These are phyloP conservation scores for Yarrowia sp. DNA, from an alignment of 805 yeast species.

Conservation along the genomic window DNA sequence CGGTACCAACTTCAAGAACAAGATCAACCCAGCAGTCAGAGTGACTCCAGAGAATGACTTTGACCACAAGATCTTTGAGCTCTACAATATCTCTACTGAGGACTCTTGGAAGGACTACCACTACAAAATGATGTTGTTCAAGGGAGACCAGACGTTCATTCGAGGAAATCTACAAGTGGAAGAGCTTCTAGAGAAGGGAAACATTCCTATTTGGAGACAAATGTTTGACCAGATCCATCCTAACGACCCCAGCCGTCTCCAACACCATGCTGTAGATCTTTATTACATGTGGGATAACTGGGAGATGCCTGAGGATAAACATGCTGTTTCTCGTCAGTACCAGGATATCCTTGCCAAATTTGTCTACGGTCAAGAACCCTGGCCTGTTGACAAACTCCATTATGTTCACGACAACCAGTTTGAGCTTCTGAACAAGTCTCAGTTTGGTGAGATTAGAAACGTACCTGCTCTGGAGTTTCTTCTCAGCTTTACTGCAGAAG, in stretches of 20 bases:
- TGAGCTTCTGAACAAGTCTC: background rate
- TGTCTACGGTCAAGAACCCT: background rate
- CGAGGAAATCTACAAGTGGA: background rate
- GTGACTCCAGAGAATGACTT: constrained; percentile 8
- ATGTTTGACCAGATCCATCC: constrained; percentile 5
- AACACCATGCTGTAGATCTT: constrained; percentile 2
- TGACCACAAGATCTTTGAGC: background rate
- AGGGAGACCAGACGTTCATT: background rate
- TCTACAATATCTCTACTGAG: background rate
- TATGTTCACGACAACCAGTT: background rate
- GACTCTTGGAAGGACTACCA: constrained; percentile 2
- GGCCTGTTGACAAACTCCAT: constrained; percentile 7
- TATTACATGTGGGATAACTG: constrained; percentile 19
- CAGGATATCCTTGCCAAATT: background rate
- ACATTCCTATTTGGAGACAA: background rate
- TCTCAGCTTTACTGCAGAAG: background rate
- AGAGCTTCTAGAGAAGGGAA: background rate
- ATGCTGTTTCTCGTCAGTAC: background rate
- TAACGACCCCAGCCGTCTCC: background rate
- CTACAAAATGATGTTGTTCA: constrained; percentile 12
- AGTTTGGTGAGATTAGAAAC: background rate
- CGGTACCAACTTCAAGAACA: constrained; percentile 3
- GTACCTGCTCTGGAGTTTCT: background rate
- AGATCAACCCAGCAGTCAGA: background rate
- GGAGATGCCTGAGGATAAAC: background rate